Base-by-base conservation (phyloP, 2,329 filamentous ascomycete genomes). In the Thermochaetoides dissita region DNA sequence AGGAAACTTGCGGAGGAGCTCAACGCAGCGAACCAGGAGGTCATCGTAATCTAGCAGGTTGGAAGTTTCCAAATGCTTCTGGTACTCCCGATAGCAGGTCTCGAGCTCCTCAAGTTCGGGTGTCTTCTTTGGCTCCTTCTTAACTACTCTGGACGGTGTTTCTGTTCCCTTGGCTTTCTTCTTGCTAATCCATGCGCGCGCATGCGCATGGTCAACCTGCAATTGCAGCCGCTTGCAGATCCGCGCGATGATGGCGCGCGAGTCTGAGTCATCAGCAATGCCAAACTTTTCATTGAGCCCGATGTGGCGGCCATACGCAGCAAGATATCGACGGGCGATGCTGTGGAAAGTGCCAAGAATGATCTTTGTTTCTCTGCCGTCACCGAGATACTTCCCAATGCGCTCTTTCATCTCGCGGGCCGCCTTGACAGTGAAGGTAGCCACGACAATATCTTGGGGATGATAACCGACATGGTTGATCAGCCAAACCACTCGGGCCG, bases 381-480 rank as follows among this genome's bases (percentile, higher is more conserved):
- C 73, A 1, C 87, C 87, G n/a, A 96, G 69, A n/a, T 84, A 71
- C 45, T 73, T 80, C 0, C 79, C 77, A 43, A 96, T 84, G 7
- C 89, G 76, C 55, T 86, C 79, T 55, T 87, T 86, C 89, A 98
- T 98, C 65, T 96, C 89, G 11, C 68, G 75, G 11, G 88, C 85
- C 1, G 91, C 88, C 60, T 96, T 96, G 59, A 94, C 87, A 2
- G 91, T 98, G 57, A 98, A 98, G 0, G 89, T 96, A 47, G 89
- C 91, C 46, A 95, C 89, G 46, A 98, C 79, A 54, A 96, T 79
- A 63, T 95, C 86, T 64, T 83, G 78, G 55, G 89, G 89, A 43
- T 76, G 73, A 52, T 85, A 75, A 35, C 79, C 76, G 52, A 76
- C 66, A 53, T 82, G 69, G 39, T 80, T 74, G 41, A 95, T 73